Evolutionary conservation across 2,329 filamentous ascomycete genomes (phyloP), one percentile per base, ranked within the genome.

Genomic region (Pseudogymnoascus destructans): DNA sequence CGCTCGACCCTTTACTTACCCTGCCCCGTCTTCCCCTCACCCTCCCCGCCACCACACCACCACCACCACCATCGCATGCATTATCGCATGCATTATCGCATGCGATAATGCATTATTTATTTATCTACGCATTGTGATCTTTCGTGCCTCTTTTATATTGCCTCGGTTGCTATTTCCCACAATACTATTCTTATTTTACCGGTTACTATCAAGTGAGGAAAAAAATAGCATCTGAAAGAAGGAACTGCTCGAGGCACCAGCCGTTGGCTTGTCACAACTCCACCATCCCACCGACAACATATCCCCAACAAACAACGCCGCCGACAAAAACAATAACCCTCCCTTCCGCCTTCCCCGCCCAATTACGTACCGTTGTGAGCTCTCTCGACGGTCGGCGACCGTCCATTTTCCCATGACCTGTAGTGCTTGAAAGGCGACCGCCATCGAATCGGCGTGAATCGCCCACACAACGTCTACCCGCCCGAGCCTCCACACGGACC

Each of bases 1-100:
- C 40, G 40, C 40, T 49, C 40, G 40, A 49, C 40, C 40, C 40
- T n/a, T n/a, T n/a, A n/a, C n/a, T 49, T 49, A 49, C 40, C 15
- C 40, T 49, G 19, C n/a, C 15, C 19, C 40, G 7, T 46, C 40
- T 46, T 46, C 40, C 40, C 40, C 40, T 46, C 40, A 46, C 19
- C 23, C 40, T 23, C 40, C 19, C 40, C 40, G 40, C 40, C 40
- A 46, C 40, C 40, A 2, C 21, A 49, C 21, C 38, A 27, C 36
- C 17, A 19, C 36, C 8, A 40, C 36, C 3, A 40, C 2, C 10
- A 46, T 46, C 40, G 21, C 40, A 25, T 40, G n/a, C n/a, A n/a
- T 42, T 49, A 40, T 40, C 33, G 33, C 33, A n/a, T n/a, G n/a
- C 3, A 40, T 5, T 15, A 46, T 46, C 40, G 21, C 40, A 25